Evolutionary conservation across 2,329 filamentous ascomycete species (phyloP).

Genomic region (Calonectria honghensis): DNA sequence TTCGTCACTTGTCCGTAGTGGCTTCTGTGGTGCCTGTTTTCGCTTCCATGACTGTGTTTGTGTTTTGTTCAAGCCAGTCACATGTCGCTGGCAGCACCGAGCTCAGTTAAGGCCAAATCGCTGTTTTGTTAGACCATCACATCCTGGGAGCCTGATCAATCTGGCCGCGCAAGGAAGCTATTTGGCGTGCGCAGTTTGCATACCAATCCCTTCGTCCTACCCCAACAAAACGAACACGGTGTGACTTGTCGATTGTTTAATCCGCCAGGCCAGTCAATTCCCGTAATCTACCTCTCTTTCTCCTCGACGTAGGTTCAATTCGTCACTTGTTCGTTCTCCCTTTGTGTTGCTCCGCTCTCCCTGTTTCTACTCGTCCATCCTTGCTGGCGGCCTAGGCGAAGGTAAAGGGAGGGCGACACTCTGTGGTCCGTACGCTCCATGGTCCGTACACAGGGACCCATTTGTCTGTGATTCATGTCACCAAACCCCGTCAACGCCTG

Average conservation of each 20-base stretch:
- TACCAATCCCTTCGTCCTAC: conserved; percentile 7
- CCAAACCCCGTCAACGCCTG: neutral
- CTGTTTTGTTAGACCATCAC: neutral
- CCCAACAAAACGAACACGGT: neutral
- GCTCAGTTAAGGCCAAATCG: neutral
- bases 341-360: conserved; percentile 7
- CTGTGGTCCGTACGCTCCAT: conserved; percentile 20
- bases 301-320: neutral
- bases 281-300: neutral
- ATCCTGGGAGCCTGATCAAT: conserved; percentile 2
- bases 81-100: neutral
- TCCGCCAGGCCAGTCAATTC: neutral
- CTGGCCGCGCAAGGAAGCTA: neutral
- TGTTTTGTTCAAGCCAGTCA: conserved; percentile 2
- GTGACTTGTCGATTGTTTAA: neutral
- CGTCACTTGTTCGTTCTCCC: neutral
- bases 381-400: conserved; percentile 11
- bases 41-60: neutral
- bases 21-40: neutral
- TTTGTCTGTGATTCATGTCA: conserved; percentile 33
- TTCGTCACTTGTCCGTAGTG: conserved; percentile 17
- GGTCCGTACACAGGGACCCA: conserved; percentile 17
- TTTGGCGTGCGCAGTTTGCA: conserved; percentile 16
- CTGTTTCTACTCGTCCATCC: conserved; percentile 22
- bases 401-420: conserved; percentile 29